Evolutionary conservation across 768 basidiomycete genomes (phyloP).

Genomic region (Tylopilus plumbeoviolaceoides): DNA sequence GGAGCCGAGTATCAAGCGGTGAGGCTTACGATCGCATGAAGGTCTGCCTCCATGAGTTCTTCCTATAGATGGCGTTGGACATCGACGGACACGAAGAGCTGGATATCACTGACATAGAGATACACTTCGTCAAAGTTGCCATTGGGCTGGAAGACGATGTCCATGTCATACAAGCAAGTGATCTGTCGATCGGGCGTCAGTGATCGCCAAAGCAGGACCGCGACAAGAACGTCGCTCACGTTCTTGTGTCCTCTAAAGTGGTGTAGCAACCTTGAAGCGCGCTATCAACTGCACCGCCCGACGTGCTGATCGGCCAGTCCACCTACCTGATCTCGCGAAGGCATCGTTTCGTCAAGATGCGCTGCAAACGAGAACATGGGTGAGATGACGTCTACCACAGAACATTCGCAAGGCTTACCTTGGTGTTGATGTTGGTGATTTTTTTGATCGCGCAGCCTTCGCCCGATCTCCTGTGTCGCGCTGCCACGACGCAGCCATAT

Average conservation of each 20-base stretch:
- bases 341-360: conserved; percentile 95
- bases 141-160: conserved; percentile 88
- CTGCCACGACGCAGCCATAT: conserved; percentile 88
- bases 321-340: conserved; percentile 87
- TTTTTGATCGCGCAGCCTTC: conserved; percentile 96
- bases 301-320: not conserved
- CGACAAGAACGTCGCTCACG: conserved; percentile 37
- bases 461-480: conserved; percentile 76
- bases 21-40: conserved; percentile 87
- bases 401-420: conserved; percentile 44
- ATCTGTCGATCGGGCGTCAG: conserved; percentile 50
- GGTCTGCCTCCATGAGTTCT: conserved; percentile 99
- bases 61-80: conserved; percentile 51
- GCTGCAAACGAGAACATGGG: conserved; percentile 37
- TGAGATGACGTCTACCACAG: conserved; percentile 8
- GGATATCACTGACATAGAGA: conserved; percentile 60
- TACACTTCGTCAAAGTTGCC: conserved; percentile 97
- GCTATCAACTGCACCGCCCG: conserved; percentile 12
- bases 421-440: conserved; percentile 91
- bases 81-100: not conserved
- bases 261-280: conserved; percentile 66
- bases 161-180: conserved; percentile 97
- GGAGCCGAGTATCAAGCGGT: not conserved
- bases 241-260: conserved; percentile 99
- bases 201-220: not conserved